Evolutionary conservation across 176 grass and related monocot species (phyloP).

Genomic region (Saccharum spontaneum): DNA sequence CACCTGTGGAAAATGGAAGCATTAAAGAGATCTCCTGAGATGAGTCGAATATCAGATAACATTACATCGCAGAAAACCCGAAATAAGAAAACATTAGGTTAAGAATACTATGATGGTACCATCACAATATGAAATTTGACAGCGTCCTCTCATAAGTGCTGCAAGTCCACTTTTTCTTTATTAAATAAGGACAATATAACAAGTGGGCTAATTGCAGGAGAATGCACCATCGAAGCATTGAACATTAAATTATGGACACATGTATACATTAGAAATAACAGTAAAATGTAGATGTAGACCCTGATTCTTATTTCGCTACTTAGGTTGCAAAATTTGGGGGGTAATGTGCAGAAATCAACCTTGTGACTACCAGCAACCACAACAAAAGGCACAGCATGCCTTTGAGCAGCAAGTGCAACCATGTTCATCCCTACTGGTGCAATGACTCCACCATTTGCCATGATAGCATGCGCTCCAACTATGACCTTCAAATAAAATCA

Average conservation of each 20-base stretch:
- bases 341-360: slow-evolving; percentile 47
- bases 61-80: neutral
- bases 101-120: neutral
- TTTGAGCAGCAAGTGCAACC: slow-evolving; percentile 96
- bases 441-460: slow-evolving; percentile 99
- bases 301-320: neutral
- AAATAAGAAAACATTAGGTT: slow-evolving; percentile 22
- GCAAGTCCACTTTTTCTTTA: neutral
- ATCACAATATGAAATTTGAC: neutral
- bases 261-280: neutral
- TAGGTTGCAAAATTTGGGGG: neutral
- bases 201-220: neutral
- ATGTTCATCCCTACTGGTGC: slow-evolving; percentile 95
- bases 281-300: slow-evolving; percentile 16
- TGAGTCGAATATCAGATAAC: neutral
- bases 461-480: slow-evolving; percentile 96
- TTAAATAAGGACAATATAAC: neutral
- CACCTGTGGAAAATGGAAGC: neutral
- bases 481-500: slow-evolving; percentile 71
- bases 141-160: neutral
- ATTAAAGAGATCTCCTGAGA: neutral
- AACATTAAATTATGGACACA: neutral
- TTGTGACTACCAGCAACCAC: slow-evolving; percentile 98
- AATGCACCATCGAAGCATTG: neutral
- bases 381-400: slow-evolving; percentile 96